Conservation (phyloP, 768 basidiomycete species). For the Mycena haematopus region DNA sequence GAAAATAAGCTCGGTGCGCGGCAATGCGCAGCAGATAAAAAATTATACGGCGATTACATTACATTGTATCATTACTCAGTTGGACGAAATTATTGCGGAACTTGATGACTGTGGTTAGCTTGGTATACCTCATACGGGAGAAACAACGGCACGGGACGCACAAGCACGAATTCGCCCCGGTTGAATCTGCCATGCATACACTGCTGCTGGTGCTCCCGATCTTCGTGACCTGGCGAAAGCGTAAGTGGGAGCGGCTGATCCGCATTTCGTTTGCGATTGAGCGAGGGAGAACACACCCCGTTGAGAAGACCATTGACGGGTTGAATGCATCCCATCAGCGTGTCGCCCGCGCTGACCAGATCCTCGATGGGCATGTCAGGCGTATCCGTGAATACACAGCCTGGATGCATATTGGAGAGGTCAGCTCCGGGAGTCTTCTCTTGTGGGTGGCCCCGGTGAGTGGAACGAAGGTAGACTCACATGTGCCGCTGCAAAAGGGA, state of each 20-base stretch:
- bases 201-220: neutral
- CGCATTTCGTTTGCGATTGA: too few relatives aligned
- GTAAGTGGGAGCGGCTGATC: neutral
- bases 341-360: slow-evolving; percentile 15
- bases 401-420: neutral
- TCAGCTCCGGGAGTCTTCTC: too few relatives aligned
- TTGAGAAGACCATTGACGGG: slow-evolving; percentile 14
- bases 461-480: neutral
- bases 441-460: too few relatives aligned
- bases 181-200: slow-evolving; percentile 12
- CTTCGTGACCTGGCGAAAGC: slow-evolving; percentile 15
- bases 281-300: slow-evolving; percentile 8
- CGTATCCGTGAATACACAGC: slow-evolving; percentile 24
- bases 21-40: neutral
- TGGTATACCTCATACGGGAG: neutral
- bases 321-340: slow-evolving; percentile 14
- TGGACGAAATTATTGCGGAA: neutral
- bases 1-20: too few relatives aligned
- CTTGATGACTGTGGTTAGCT: neutral
- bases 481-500: slow-evolving; percentile 25
- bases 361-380: neutral
- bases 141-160: neutral
- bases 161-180: slow-evolving; percentile 14
- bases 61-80: neutral
- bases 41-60: neutral